phyloP scores from a whole-genome alignment of 1,139 yeast genomes.

The Scheffersomyces illinoinensis region DNA sequence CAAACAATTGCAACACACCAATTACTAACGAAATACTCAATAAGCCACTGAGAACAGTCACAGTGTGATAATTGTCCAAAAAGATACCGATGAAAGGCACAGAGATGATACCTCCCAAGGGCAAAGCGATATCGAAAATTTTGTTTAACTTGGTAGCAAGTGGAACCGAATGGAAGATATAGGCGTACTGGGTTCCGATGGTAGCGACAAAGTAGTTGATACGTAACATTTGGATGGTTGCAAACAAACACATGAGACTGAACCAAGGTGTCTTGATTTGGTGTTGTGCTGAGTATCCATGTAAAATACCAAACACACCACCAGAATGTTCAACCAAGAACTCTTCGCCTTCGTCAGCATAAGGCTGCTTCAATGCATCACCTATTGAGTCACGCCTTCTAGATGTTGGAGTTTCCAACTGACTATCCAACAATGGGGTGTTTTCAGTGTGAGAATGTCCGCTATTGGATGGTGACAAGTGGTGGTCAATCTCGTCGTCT shows the following conservation, averaged over 20 bases:
- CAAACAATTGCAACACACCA: constrained; percentile 39
- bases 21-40: constrained; percentile 32
- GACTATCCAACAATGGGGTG: constrained; percentile 17
- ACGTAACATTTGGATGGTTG: constrained; percentile 46
- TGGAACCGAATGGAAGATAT: constrained; percentile 29
- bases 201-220: constrained; percentile 50
- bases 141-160: constrained; percentile 33
- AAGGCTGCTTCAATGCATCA: constrained; percentile 48
- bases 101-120: constrained; percentile 45
- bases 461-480: background rate
- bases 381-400: constrained; percentile 45
- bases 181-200: constrained; percentile 45
- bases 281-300: constrained; percentile 42
- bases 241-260: constrained; percentile 37
- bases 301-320: constrained; percentile 45
- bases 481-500: constrained; percentile 16
- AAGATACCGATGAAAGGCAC: constrained; percentile 45
- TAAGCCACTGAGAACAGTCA: constrained; percentile 31
- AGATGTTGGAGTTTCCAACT: constrained; percentile 7
- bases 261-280: constrained; percentile 48
- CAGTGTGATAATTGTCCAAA: constrained; percentile 39
- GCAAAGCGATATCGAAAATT: constrained; percentile 46
- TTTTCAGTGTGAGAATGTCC: constrained; percentile 16
- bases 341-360: constrained; percentile 42
- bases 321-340: constrained; percentile 34